Evolutionary conservation across 768 basidiomycete genomes (phyloP).

Genomic region (Hygrophoropsis aurantiaca): DNA sequence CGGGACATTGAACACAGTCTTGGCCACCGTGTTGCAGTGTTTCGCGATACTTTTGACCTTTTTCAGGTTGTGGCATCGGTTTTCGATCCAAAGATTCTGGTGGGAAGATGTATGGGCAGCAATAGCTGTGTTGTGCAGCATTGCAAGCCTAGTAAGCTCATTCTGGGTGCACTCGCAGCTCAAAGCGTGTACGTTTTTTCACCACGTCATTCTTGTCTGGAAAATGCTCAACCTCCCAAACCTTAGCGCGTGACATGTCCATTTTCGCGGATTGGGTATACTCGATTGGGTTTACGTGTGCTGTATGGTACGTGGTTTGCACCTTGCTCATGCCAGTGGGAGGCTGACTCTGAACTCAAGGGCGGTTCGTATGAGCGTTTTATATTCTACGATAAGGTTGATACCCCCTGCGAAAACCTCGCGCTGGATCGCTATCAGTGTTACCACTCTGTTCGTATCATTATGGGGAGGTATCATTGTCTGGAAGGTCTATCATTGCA

Average conservation of each 20-base stretch:
- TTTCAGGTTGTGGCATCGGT: conserved; percentile 15
- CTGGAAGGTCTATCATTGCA: not conserved
- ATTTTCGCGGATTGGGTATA: conserved; percentile 18
- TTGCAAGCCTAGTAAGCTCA: too few species aligned
- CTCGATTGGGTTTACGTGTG: conserved; percentile 18
- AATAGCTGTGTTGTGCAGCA: too few species aligned
- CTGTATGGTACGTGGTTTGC: conserved; percentile 14
- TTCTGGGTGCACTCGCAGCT: too few species aligned
- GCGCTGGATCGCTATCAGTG: too few species aligned
- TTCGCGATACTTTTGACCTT: conserved; percentile 7
- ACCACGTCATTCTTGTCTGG: too few species aligned
- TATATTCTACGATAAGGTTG: too few species aligned
- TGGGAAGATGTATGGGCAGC: not conserved
- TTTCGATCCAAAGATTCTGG: not conserved
- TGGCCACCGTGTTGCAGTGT: not conserved
- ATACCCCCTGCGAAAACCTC: too few species aligned
- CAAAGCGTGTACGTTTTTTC: too few species aligned
- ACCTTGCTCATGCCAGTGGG: not conserved
- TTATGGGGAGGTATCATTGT: not conserved
- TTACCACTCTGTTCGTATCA: not conserved
- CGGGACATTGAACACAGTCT: too few species aligned
- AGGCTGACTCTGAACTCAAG: not conserved
- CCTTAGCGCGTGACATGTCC: conserved; percentile 1
- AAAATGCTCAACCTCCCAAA: too few species aligned
- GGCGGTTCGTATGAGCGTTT: too few species aligned